phyloP scores from a whole-genome alignment of 768 basidiomycete genomes.

The Candolleomyces aberdarensis region DNA sequence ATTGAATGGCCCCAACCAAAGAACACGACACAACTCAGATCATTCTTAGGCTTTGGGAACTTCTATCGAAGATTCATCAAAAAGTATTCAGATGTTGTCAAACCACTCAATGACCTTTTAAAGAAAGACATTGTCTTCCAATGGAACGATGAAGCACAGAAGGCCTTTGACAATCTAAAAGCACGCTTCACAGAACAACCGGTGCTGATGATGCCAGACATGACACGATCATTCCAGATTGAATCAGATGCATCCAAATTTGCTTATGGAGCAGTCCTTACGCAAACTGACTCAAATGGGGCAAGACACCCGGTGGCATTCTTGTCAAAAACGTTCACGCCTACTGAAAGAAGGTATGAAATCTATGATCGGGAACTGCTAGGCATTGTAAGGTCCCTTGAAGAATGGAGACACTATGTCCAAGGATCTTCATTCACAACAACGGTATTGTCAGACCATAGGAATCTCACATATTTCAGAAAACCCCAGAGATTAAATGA shows the following conservation, averaged over 20 bases:
- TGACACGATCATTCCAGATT: constrained; percentile 18
- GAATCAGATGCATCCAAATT: constrained; percentile 29
- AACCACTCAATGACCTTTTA: constrained; percentile 25
- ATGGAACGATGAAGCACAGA: constrained; percentile 20
- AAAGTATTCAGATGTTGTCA: constrained; percentile 24
- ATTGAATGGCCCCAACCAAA: constrained; percentile 35
- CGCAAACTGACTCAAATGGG: constrained; percentile 23
- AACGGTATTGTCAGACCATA: neutral
- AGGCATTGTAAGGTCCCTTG: neutral
- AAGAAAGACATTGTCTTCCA: constrained; percentile 22
- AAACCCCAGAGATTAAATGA: constrained; percentile 26
- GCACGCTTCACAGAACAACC: constrained; percentile 19
- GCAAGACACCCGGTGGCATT: constrained; percentile 34
- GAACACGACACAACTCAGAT: constrained; percentile 21
- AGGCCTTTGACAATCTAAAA: constrained; percentile 29
- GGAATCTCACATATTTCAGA: constrained; percentile 2
- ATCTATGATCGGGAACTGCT: constrained; percentile 20
- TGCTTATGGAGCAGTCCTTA: constrained; percentile 29
- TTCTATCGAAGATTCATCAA: constrained; percentile 34
- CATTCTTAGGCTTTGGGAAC: constrained; percentile 42
- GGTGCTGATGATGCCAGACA: constrained; percentile 19
- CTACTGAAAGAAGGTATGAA: constrained; percentile 21
- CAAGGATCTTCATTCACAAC: neutral
- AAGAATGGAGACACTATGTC: constrained; percentile 12
- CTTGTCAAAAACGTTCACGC: constrained; percentile 8